A percentile compares a stretch with the other conserved stretches of the same genome.
Evolutionary conservation across 805 yeast species (phyloP).

Genomic region (Myxozyma neotropica): DNA sequence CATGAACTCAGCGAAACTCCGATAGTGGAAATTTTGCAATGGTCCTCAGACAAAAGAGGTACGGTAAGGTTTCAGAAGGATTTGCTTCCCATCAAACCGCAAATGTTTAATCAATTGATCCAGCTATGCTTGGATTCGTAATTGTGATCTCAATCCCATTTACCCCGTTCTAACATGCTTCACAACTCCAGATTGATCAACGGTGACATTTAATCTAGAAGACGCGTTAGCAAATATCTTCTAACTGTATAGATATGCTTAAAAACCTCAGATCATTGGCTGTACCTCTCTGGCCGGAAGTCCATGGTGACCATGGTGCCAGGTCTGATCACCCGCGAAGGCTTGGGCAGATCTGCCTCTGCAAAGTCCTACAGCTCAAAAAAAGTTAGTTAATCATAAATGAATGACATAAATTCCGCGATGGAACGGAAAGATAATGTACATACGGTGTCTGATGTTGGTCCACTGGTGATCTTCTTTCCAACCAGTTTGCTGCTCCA

Average conservation of each 20-base stretch:
- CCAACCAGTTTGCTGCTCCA: slow-evolving; percentile 26
- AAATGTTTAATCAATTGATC: no score
- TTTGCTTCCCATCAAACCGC: no score
- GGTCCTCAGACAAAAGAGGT: no score
- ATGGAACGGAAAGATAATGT: neutral
- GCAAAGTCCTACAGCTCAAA: slow-evolving; percentile 10
- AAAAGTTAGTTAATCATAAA: neutral
- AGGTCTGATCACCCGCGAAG: slow-evolving; percentile 35
- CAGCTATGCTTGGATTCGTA: neutral
- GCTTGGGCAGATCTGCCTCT: slow-evolving; percentile 28
- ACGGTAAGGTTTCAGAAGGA: no score
- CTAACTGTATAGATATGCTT: no score
- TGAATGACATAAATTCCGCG: no score
- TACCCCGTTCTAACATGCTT: slow-evolving; percentile 35
- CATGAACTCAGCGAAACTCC: no score
- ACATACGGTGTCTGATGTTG: slow-evolving; percentile 16
- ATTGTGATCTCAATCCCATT: neutral
- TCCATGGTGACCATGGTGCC: slow-evolving; percentile 35
- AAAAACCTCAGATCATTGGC: neutral
- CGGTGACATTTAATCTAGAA: slow-evolving; percentile 34
- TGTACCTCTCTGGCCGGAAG: slow-evolving; percentile 34
- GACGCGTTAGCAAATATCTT: no score
- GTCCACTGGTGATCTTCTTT: slow-evolving; percentile 20
- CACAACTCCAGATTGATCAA: slow-evolving; percentile 31
- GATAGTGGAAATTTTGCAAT: no score